Evolutionary conservation across 108 stramenopile species (phyloP).

Genomic region (Nannochloropsis granulata): DNA sequence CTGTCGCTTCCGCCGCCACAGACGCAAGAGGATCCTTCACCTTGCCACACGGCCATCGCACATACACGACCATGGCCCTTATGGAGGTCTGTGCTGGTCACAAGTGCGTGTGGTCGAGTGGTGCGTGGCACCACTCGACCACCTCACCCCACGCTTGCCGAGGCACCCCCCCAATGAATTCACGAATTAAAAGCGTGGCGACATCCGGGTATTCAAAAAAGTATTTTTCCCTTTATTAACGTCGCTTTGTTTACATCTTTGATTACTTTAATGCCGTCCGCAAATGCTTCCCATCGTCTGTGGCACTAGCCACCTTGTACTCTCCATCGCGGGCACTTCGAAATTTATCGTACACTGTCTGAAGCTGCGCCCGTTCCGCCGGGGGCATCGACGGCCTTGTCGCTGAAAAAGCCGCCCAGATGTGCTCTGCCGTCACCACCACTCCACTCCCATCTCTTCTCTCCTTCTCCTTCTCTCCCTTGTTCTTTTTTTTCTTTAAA

Average conservation of each 20-base stretch:
- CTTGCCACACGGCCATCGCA: too few relatives aligned
- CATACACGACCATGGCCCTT: too few relatives aligned
- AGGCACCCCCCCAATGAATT: too few relatives aligned
- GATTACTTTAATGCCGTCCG: background rate
- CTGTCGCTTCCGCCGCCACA: too few relatives aligned
- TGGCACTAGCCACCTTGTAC: background rate
- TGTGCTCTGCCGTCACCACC: constrained; percentile 5
- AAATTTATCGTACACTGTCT: constrained; percentile 8
- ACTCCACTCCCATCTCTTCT: background rate
- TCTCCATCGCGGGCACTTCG: background rate
- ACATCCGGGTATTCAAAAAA: too few relatives aligned
- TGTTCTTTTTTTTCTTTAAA: background rate
- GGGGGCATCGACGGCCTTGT: constrained; percentile 13
- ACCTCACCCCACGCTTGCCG: too few relatives aligned
- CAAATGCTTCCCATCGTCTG: background rate
- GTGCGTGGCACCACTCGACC: too few relatives aligned
- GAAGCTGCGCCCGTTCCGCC: constrained; percentile 2
- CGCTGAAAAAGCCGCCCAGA: constrained; percentile 7
- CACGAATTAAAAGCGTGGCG: too few relatives aligned
- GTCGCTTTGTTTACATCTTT: background rate
- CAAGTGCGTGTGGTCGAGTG: too few relatives aligned
- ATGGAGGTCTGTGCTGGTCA: too few relatives aligned
- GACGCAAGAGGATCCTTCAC: too few relatives aligned
- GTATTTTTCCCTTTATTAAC: background rate
- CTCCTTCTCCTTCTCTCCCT: background rate